Conservation (phyloP, 2,329 filamentous ascomycete genomes). For the Fusarium sp. region DNA sequence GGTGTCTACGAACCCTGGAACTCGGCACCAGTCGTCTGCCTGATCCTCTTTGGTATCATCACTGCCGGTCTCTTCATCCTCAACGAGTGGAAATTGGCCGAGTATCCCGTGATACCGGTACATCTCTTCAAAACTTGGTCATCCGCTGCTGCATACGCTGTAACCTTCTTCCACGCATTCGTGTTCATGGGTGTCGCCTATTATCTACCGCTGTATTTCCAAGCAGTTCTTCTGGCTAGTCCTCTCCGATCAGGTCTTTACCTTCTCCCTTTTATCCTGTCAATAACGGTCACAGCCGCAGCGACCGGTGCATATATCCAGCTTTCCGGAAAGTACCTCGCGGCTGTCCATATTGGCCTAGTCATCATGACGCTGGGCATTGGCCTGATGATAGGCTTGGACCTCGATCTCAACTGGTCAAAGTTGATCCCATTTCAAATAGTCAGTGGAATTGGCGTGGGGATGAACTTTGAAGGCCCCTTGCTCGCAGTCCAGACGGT, state of each 20-base stretch:
- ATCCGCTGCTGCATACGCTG: conserved; percentile 67
- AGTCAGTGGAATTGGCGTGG: conserved; percentile 70
- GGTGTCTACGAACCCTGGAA: conserved; percentile 72
- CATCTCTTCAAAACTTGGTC: conserved; percentile 68
- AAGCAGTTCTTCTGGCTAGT: conserved; percentile 72
- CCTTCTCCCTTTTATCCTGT: conserved; percentile 70
- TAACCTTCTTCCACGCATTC: conserved; percentile 61
- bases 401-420: conserved; percentile 60
- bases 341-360: conserved; percentile 66
- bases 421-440: conserved; percentile 68
- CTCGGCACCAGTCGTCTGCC: conserved; percentile 71
- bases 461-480: conserved; percentile 72
- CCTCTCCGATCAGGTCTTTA: conserved; percentile 72
- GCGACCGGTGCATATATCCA: conserved; percentile 58
- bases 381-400: conserved; percentile 68
- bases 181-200: conserved; percentile 76
- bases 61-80: conserved; percentile 65
- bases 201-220: conserved; percentile 80
- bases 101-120: conserved; percentile 77
- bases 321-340: conserved; percentile 69
- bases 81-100: conserved; percentile 73
- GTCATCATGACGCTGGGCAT: conserved; percentile 69
- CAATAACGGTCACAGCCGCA: conserved; percentile 59
- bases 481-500: conserved; percentile 74
- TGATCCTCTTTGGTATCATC: conserved; percentile 70